Base-by-base conservation (phyloP, 1,284 basidiomycete genomes). In the Rhodotorula sp. region DNA sequence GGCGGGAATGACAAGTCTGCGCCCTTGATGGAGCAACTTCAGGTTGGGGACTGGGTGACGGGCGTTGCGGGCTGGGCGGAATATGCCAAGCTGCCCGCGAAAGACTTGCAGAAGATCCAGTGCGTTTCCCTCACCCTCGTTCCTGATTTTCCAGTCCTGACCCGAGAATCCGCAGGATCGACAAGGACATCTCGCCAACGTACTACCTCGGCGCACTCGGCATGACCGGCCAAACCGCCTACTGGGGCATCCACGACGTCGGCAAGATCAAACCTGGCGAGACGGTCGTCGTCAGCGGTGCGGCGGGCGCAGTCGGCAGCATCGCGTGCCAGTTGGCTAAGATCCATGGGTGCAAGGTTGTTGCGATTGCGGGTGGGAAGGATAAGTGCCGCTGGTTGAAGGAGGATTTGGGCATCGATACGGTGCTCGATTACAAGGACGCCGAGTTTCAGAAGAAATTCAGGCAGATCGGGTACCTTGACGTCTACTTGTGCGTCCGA, bases 331-430 rank as follows among this genome's bases (percentile, higher is more conserved):
- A 75, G 40, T 75, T 80, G 28, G 79, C 78, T 68, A 79, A 78
- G 57, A 76, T 83, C 54, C 73, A 81, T 44, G 82, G 81, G 34
- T 83, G 82, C 79, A 89, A 86, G 72, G 92, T 96, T 59, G 87
- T 92, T 73, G 93, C 87, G 18, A 90, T 94, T 73, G 92, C 88
- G 0, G 89, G 89, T 26, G 86, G 87, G 0, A 78, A 84, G 16
- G 90, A 91, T 46, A 97, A 97, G 80, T 91, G 90, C 79, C 81
- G 84, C 13, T 92, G 91, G 87, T 86, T 96, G 48, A 85, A 88
- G 79, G 83, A 86, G 57, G 89, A 92, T 64, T 80, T 95, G 34
- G 91, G 91, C 24, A 88, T 90, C 58, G 89, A 92, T 75, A 86
- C 85, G 64, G 90, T 88, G 0, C 82, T 96, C 78, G 90, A 96